Percentiles rank a stretch among this genome's conserved stretches.
These are phyloP conservation scores for Ceratocystis destructans DNA, from an alignment of 2,329 filamentous ascomycete species.

Conservation along the genomic window DNA sequence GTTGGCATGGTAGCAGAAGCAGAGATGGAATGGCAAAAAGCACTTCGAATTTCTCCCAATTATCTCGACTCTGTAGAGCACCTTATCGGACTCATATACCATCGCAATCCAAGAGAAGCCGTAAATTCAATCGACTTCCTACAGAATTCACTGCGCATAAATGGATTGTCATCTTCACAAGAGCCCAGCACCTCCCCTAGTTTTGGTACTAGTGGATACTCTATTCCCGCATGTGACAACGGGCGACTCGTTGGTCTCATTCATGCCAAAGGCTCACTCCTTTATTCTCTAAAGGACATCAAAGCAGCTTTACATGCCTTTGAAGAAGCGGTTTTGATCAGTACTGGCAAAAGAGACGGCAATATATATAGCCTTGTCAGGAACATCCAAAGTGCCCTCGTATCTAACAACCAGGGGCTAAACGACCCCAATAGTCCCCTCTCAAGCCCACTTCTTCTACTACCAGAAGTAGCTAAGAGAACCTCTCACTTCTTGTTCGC, in stretches of 20 bases:
- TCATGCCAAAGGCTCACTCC: constrained; percentile 96
- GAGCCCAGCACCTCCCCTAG: constrained; percentile 19
- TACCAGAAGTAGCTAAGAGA: constrained; percentile 68
- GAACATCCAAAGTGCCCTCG: constrained; percentile 59
- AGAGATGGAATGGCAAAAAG: constrained; percentile 69
- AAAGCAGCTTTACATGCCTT: constrained; percentile 72
- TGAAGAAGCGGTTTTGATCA: constrained; percentile 86
- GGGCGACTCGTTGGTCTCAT: constrained; percentile 85
- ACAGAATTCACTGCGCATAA: constrained; percentile 49
- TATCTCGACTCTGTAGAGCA: constrained; percentile 95
- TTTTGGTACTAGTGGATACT: constrained; percentile 55
- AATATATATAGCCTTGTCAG: constrained; percentile 68
- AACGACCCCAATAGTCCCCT: background rate
- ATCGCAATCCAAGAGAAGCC: constrained; percentile 69
- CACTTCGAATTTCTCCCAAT: constrained; percentile 69
- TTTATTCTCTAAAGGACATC: constrained; percentile 80
- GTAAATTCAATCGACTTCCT: constrained; percentile 77
- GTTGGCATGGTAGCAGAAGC: constrained; percentile 72
- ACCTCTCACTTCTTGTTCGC: constrained; percentile 76
- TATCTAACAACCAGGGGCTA: constrained; percentile 25
- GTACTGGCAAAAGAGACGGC: constrained; percentile 54
- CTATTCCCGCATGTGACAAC: constrained; percentile 73
- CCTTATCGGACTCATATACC: constrained; percentile 76
- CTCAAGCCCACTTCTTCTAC: constrained; percentile 53
- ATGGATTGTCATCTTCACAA: constrained; percentile 7